Base-by-base conservation (phyloP, 108 stramenopile species). In the Cyclotella atomus region DNA sequence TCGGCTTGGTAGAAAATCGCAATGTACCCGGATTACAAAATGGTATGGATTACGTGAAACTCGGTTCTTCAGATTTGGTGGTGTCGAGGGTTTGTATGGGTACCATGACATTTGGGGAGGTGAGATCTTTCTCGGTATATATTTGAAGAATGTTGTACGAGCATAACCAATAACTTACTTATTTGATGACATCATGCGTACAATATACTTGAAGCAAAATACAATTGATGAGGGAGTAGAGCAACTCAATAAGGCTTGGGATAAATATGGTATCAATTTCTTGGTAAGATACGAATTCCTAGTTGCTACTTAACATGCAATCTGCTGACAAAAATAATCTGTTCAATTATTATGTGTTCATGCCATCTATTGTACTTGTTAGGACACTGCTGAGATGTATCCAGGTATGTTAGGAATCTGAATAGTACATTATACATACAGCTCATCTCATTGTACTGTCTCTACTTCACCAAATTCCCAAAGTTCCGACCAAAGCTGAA, bases 351-450 rank as follows among this genome's bases (percentile, higher is more conserved):
- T n/a, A n/a, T n/a, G n/a, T n/a, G n/a, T n/a, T n/a, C n/a, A 2
- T 52, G 52, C 20, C 24, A n/a, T 49, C 47, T n/a, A 49, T 49
- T 21, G 3, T 59, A 33, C 2, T 19, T 6, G 12, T 50, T n/a
- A 59, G 15, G 97, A 98, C 56, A 97, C 97, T 16, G 96, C 97
- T 5, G 97, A 97, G 77, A 87, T 95, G 81, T 96, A 92, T 68
- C 91, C 92, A 2, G 87, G 89, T 65, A 27, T 49, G 46, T 0
- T 6, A 1, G 5, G n/a, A 23, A 23, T n/a, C n/a, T n/a, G n/a
- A n/a, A n/a, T n/a, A n/a, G n/a, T n/a, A n/a, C n/a, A n/a, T n/a
- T n/a, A n/a, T n/a, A n/a, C n/a, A n/a, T n/a, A n/a, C n/a, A n/a
- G n/a, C n/a, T n/a, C n/a, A n/a, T n/a, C n/a, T n/a, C n/a, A n/a